Evolutionary conservation across 306 rosid genomes (phyloP).

Genomic region (Dryas alaskensis): DNA sequence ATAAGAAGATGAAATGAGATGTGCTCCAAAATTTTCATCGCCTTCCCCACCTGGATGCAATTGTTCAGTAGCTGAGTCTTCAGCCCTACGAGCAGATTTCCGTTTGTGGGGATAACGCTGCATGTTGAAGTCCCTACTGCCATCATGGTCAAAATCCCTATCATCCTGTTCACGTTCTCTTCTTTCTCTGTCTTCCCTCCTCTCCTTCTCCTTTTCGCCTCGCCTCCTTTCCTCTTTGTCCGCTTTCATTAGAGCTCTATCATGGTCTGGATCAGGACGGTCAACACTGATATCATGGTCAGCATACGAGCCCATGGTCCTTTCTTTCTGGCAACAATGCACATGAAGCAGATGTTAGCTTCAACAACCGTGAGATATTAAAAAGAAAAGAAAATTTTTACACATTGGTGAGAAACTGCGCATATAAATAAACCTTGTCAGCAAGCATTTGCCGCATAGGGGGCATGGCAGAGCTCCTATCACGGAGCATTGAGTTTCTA

Average conservation of each 20-base stretch:
- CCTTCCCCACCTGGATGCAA: constrained; percentile 63
- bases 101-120: constrained; percentile 63
- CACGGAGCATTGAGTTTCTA: constrained; percentile 65
- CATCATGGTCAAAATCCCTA: constrained; percentile 76
- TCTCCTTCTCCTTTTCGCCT: constrained; percentile 81
- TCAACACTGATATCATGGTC: constrained; percentile 89
- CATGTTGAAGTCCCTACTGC: constrained; percentile 55
- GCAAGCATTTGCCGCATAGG: constrained; percentile 57
- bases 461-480: constrained; percentile 81
- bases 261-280: constrained; percentile 79
- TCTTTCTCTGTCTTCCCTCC: constrained; percentile 79
- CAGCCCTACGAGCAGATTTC: constrained; percentile 59
- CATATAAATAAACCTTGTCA: constrained; percentile 62
- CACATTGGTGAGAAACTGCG: constrained; percentile 4
- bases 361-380: constrained; percentile 11
- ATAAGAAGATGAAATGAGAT: constrained; percentile 60
- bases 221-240: constrained; percentile 86
- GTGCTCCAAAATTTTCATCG: constrained; percentile 64
- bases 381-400: constrained; percentile 13
- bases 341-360: constrained; percentile 32
- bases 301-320: constrained; percentile 54
- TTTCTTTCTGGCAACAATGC: constrained; percentile 62
- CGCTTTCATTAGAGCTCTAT: constrained; percentile 52
- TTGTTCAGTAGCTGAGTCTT: constrained; percentile 70
- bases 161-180: constrained; percentile 71